Conservation (phyloP, 2,329 filamentous ascomycete genomes). For the Tolypocladium album region DNA sequence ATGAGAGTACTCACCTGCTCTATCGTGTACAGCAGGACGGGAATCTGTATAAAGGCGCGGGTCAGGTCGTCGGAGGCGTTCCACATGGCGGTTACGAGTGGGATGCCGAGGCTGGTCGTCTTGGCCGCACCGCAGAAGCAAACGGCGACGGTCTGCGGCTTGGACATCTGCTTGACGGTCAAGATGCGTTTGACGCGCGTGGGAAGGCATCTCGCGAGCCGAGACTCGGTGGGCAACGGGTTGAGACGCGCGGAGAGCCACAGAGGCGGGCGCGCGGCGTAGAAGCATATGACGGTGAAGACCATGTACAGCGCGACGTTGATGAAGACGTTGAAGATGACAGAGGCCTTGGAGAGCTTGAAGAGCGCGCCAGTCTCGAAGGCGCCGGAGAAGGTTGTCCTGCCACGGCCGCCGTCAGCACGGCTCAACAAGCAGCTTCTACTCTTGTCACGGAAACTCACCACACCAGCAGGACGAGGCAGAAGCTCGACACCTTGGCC, state of each 20-base stretch:
- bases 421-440: neutral
- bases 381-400: slow-evolving; percentile 57
- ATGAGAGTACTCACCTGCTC: slow-evolving; percentile 30
- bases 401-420: slow-evolving; percentile 17
- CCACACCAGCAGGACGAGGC: slow-evolving; percentile 38
- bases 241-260: slow-evolving; percentile 21
- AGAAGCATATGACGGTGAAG: slow-evolving; percentile 52
- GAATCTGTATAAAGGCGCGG: slow-evolving; percentile 50
- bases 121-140: slow-evolving; percentile 68
- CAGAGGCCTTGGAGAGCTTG: slow-evolving; percentile 44
- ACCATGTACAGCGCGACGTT: slow-evolving; percentile 52
- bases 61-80: slow-evolving; percentile 40
- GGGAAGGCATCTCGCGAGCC: slow-evolving; percentile 12
- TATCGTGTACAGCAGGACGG: slow-evolving; percentile 50
- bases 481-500: slow-evolving; percentile 36
- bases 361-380: slow-evolving; percentile 55
- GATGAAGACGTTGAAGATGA: slow-evolving; percentile 58
- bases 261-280: slow-evolving; percentile 31
- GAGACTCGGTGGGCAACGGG: slow-evolving; percentile 19
- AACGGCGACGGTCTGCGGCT: slow-evolving; percentile 55
- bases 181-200: slow-evolving; percentile 20
- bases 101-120: slow-evolving; percentile 60
- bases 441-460: slow-evolving; percentile 11
- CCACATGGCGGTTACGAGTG: slow-evolving; percentile 59
- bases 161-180: slow-evolving; percentile 40